Evolutionary conservation across 2,329 filamentous ascomycete genomes (phyloP).

Genomic region (Aspergillus ustus): DNA sequence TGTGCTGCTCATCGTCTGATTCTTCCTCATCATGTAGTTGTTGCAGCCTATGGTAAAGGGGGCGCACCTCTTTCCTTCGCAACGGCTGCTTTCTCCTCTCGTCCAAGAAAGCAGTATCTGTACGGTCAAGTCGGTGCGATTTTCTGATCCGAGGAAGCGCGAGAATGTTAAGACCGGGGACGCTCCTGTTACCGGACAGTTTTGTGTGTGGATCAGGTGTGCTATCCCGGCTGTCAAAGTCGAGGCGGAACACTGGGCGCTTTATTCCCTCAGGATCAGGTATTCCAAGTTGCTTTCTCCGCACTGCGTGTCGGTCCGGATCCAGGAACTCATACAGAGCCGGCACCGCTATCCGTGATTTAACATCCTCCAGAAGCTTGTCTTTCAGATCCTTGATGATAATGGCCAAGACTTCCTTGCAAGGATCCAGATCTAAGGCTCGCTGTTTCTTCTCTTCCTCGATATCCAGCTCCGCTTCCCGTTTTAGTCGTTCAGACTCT

Average conservation of each 20-base stretch:
- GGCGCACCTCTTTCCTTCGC: constrained; percentile 69
- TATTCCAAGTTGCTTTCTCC: constrained; percentile 78
- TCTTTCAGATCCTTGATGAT: constrained; percentile 81
- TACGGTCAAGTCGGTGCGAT: constrained; percentile 60
- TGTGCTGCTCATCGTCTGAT: constrained; percentile 80
- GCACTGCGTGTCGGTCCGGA: constrained; percentile 77
- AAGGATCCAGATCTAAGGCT: constrained; percentile 88
- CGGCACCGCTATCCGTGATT: constrained; percentile 82
- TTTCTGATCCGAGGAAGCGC: constrained; percentile 78
- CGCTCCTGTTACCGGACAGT: constrained; percentile 45
- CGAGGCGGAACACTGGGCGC: constrained; percentile 60
- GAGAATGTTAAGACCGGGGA: constrained; percentile 60
- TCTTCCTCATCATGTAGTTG: constrained; percentile 78
- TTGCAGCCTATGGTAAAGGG: constrained; percentile 79
- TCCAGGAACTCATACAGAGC: constrained; percentile 81
- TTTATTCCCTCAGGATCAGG: constrained; percentile 68
- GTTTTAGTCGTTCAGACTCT: constrained; percentile 68
- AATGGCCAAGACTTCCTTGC: constrained; percentile 77
- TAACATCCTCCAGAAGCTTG: constrained; percentile 86
- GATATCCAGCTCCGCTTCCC: constrained; percentile 78
- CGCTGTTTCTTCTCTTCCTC: constrained; percentile 90
- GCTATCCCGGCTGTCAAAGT: constrained; percentile 63
- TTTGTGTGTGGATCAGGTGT: constrained; percentile 61
- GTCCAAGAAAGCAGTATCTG: constrained; percentile 68
- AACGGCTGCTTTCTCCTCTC: constrained; percentile 64